Evolutionary conservation across 2,329 filamentous ascomycete genomes (phyloP), one percentile per base, ranked within the genome.

Genomic region (Cercospora sp.): DNA sequence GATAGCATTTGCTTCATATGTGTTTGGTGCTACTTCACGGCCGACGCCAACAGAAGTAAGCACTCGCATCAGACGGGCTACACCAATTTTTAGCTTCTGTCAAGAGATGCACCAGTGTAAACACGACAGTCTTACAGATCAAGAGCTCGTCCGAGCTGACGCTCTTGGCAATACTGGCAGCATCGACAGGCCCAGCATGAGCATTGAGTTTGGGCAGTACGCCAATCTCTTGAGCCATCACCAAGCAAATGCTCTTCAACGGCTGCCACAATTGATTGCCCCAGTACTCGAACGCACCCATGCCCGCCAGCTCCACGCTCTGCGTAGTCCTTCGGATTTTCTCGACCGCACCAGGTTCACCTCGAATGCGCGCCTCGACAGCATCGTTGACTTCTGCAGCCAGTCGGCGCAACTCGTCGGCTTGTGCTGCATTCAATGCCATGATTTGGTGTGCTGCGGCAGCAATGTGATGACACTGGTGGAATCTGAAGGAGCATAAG

Each of bases 11-110:
- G 49, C 24, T 37, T 30, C 28, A 51, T 67, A 67, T 4, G 65
- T 67, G 30, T 67, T 64, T n/a, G 51, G 37, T 26, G 49, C 60
- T 30, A 45, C 51, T 34, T 67, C 65, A 9, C 49, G 49, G 26
- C 60, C 65, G 18, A 67, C 49, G 30, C 65, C 65, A 3, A 57
- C 60, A 16, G 60, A 57, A 45, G 65, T 67, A 43, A 67, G 40
- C 26, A 67, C 65, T 59, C 65, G 65, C 65, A 67, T 67, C n/a
- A 67, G 28, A 57, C 65, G 65, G 26, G 65, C 65, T 67, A 43
- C 12, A 16, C 12, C 1, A 8, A 49, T 5, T 2, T 5, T 67
- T 37, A 67, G 65, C 65, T 18, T 30, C 26, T 55, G 13, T 30
- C 10, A 13, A 16, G 16, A n/a, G 21, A 13, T 26, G 49, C 16